A percentile compares a stretch with the other conserved stretches of the same genome.
phyloP scores from a whole-genome alignment of 2,329 filamentous ascomycete genomes.

The Talaromyces sp. region DNA sequence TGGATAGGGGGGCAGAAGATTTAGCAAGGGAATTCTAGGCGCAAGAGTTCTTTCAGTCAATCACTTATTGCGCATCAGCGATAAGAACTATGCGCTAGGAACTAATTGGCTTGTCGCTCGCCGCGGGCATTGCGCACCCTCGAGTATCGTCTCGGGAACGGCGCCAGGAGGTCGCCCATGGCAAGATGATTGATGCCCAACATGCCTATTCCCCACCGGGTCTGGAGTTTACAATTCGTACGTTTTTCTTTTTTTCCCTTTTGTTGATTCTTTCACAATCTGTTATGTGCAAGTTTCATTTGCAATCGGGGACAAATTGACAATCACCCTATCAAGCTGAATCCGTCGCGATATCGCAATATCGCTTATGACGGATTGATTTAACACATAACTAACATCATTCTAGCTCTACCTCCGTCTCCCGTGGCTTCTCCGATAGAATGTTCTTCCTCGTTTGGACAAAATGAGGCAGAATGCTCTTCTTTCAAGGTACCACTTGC shows the following conservation, averaged over 20 bases:
- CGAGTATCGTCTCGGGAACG: conserved; percentile 31
- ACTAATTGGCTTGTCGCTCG: conserved; percentile 23
- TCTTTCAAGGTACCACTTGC: conserved; percentile 27
- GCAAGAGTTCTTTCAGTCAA: conserved; percentile 14
- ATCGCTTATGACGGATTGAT: not conserved
- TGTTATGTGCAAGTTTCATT: conserved; percentile 18
- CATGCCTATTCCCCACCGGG: conserved; percentile 33
- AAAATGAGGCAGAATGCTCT: conserved; percentile 26
- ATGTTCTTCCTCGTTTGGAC: conserved; percentile 33
- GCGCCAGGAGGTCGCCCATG: conserved; percentile 33
- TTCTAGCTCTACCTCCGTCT: conserved; percentile 27
- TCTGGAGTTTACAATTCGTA: conserved; percentile 37
- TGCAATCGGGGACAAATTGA: not conserved
- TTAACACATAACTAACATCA: conserved; percentile 24
- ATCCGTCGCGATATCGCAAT: conserved; percentile 4
- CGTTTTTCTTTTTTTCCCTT: conserved; percentile 20
- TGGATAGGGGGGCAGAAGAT: not conserved
- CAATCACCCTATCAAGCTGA: not conserved
- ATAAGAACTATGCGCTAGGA: conserved; percentile 40
- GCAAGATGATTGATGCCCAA: conserved; percentile 43
- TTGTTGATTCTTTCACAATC: conserved; percentile 11
- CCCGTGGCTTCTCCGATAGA: conserved; percentile 30
- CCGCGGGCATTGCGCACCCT: conserved; percentile 38
- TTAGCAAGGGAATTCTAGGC: not conserved
- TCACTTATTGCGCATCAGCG: conserved; percentile 16